Base-by-base conservation (phyloP, 2,329 filamentous ascomycete genomes). In the Bretziella fagacearum region DNA sequence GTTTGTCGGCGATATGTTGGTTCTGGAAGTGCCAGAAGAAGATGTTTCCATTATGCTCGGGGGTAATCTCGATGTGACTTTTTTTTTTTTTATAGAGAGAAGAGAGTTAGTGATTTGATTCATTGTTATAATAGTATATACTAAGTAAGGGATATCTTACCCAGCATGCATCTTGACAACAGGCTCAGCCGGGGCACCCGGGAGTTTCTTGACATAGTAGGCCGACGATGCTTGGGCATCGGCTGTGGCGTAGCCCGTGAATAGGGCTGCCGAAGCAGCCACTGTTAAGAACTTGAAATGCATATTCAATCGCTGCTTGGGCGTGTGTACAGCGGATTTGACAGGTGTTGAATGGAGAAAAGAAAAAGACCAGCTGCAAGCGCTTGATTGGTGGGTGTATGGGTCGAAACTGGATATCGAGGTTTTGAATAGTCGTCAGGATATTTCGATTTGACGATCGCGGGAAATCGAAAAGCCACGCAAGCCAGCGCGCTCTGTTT, bases 21-120 rank as follows among this genome's bases (percentile, higher is more conserved):
- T 96, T 96, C 60, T 94, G 78, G 60, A 84, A 95, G 58, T 95
- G 84, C 91, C 91, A 98, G 69, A 98, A 98, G 70, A 96, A 98
- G 15, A 98, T 66, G 62, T 96, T 93, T 55, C 85, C 89, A 60
- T 96, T 85, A 60, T 81, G 74, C 54, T 85, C 79, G 17, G 81
- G 74, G 27, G 79, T 82, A 57, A 98, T 73, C 64, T 96, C 87
- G 61, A 98, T 81, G 66, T 98, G 91, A 47, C 86, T 94, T 59
- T n/a, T n/a, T n/a, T n/a, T n/a, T n/a, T n/a, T n/a, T n/a, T n/a
- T n/a, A n/a, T n/a, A n/a, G n/a, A n/a, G n/a, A n/a, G n/a, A n/a
- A n/a, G n/a, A n/a, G n/a, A n/a, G n/a, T n/a, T n/a, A n/a, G n/a
- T n/a, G n/a, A n/a, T n/a, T 33, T 17, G 13, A 13, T 33, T 33